These are phyloP conservation scores for Solidago caesia DNA, from an alignment of 129 eudicot genomes.

Conservation along the genomic window DNA sequence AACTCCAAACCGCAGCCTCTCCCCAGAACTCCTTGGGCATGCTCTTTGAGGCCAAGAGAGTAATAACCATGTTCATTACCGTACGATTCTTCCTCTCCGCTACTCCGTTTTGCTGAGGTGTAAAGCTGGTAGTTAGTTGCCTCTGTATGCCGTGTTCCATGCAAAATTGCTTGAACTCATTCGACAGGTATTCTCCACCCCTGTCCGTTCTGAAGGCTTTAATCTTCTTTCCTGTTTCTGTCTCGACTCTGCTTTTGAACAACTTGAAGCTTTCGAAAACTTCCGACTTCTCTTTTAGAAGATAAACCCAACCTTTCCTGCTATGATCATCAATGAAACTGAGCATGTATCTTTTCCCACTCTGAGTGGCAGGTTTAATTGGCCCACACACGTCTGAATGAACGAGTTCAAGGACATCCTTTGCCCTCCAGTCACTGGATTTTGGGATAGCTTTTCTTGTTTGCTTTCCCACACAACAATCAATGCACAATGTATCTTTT, in stretches of 20 bases:
- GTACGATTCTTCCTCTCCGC: neutral
- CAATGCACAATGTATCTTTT: neutral
- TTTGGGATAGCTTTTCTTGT: neutral
- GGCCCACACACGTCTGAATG: conserved; percentile 9
- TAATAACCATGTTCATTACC: neutral
- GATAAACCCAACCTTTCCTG: no score
- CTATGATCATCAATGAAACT: no score
- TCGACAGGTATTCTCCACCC: neutral
- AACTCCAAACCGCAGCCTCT: neutral
- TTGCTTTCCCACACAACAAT: neutral
- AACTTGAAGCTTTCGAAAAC: neutral
- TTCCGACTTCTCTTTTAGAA: no score
- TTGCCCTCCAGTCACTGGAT: neutral
- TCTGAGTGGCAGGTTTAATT: no score
- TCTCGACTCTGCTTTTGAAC: neutral
- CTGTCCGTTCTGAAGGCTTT: neutral
- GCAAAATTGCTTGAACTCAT: neutral
- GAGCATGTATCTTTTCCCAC: no score
- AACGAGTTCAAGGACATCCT: neutral
- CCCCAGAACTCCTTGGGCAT: neutral
- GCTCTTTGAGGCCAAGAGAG: neutral
- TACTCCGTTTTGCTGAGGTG: conserved; percentile 7
- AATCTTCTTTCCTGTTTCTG: neutral
- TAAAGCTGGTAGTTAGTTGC: neutral
- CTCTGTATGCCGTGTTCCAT: neutral